phyloP scores from a whole-genome alignment of 352 stramenopile genomes.

The Plasmopara muralis region DNA sequence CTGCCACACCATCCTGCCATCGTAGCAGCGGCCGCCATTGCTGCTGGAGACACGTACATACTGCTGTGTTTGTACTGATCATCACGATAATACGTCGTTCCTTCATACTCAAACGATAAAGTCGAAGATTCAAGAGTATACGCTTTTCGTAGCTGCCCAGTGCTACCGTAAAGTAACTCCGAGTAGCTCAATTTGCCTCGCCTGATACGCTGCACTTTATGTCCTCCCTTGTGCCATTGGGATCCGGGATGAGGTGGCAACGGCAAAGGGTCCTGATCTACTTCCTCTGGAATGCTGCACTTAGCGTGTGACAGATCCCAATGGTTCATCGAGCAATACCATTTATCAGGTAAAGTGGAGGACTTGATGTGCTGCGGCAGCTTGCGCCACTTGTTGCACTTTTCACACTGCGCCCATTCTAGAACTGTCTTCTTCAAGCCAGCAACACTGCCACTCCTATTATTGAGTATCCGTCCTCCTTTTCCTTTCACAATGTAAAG shows the following conservation, averaged over 20 bases:
- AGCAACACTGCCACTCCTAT: slow-evolving; percentile 4
- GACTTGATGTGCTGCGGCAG: slow-evolving; percentile 88
- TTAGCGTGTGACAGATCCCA: slow-evolving; percentile 85
- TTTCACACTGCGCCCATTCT: slow-evolving; percentile 96
- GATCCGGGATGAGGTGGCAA: slow-evolving; percentile 31
- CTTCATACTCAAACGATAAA: slow-evolving; percentile 70
- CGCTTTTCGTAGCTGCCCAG: slow-evolving; percentile 72
- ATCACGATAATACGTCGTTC: slow-evolving; percentile 58
- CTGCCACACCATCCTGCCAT: slow-evolving; percentile 29
- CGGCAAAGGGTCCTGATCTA: slow-evolving; percentile 60
- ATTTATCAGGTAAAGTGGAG: slow-evolving; percentile 90
- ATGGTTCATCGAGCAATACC: slow-evolving; percentile 95
- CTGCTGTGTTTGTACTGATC: slow-evolving; percentile 77
- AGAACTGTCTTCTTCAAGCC: slow-evolving; percentile 70
- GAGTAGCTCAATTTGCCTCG: slow-evolving; percentile 78
- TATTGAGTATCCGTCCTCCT: slow-evolving; percentile 13
- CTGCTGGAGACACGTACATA: slow-evolving; percentile 65
- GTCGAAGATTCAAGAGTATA: slow-evolving; percentile 78
- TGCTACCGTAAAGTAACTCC: slow-evolving; percentile 73
- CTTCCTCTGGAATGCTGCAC: slow-evolving; percentile 67
- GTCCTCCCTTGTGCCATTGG: slow-evolving; percentile 54
- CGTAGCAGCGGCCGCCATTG: slow-evolving; percentile 18
- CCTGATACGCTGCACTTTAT: slow-evolving; percentile 32
- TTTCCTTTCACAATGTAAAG: slow-evolving; percentile 16
- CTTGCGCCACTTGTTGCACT: slow-evolving; percentile 95